Evolutionary conservation across 768 basidiomycete species (phyloP), one percentile per base, ranked within the genome.

Genomic region (Lentinula edodes): DNA sequence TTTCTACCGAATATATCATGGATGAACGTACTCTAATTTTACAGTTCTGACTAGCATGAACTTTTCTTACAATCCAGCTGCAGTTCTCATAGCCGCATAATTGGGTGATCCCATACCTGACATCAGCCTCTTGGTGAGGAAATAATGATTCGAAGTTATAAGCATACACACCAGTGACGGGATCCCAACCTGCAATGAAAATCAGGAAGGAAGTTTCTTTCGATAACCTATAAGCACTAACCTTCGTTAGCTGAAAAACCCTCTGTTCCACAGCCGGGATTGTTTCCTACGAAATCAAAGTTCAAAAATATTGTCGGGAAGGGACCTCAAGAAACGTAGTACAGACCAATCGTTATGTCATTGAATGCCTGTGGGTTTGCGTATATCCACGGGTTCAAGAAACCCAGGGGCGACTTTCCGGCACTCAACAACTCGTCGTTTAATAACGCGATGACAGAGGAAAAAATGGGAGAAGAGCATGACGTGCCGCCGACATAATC

Each of bases 391-490:
- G 58, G 58, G 28, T 59, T 59, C 32, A 59, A 28, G 45, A 59
- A 58, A 42, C 58, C 58, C 7, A 59, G 32, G 7, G 58, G 58
- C n/a, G 58, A 50, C 16, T 59, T 74, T 0, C 74, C 73, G 0
- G 70, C 73, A 9, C 61, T 68, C 28, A 79, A 52, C 8, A 77
- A 75, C 2, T 74, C 75, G 43, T 79, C 74, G 54, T 82, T 81
- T 46, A 83, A 66, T 62, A 83, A 73, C 1, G 78, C 70, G 18
- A 83, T 69, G 58, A 83, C 70, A 23, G 73, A 74, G 0, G 81
- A 74, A 62, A 85, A 81, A 5, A 79, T 76, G 1, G 82, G 83
- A n/a, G 75, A 58, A 0, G 81, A 55, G n/a, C 76, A 77, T 6
- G 80, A 82, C 3, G 83, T 84, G 48, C 83, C 83, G 1, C 58